Percentiles rank a stretch among this genome's conserved stretches.
phyloP scores from a whole-genome alignment of 805 yeast species.

The Candida railenensis region DNA sequence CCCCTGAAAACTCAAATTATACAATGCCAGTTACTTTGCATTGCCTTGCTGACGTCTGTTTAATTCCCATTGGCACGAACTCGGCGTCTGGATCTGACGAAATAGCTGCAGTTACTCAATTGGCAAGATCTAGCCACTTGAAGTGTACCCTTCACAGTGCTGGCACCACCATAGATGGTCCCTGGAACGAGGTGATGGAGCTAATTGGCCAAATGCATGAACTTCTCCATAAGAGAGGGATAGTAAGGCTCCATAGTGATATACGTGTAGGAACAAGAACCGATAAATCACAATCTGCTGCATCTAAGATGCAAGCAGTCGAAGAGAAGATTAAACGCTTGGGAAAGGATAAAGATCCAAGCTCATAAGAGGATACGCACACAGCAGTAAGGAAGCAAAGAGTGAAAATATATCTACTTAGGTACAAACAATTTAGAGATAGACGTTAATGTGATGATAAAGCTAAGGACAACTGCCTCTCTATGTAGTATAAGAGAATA shows the following conservation, averaged over 20 bases:
- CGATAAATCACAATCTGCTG: slow-evolving; percentile 70
- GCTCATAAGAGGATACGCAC: too few relatives aligned
- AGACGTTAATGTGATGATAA: too few relatives aligned
- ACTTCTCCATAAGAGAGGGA: slow-evolving; percentile 66
- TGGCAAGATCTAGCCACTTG: slow-evolving; percentile 61
- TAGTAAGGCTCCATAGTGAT: slow-evolving; percentile 79
- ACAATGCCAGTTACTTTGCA: slow-evolving; percentile 41
- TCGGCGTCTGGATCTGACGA: slow-evolving; percentile 80
- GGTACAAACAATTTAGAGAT: too few relatives aligned
- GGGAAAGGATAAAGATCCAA: neutral
- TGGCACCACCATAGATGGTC: slow-evolving; percentile 89
- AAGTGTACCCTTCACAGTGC: slow-evolving; percentile 81
- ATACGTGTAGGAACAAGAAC: slow-evolving; percentile 84
- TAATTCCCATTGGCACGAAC: slow-evolving; percentile 83
- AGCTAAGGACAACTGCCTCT: too few relatives aligned
- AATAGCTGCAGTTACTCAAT: slow-evolving; percentile 65
- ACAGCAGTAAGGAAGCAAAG: too few relatives aligned
- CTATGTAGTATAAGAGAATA: too few relatives aligned
- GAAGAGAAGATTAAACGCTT: slow-evolving; percentile 37
- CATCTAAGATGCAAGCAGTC: slow-evolving; percentile 69
- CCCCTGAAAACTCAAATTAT: neutral
- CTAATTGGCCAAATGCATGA: slow-evolving; percentile 79
- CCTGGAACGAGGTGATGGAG: slow-evolving; percentile 83
- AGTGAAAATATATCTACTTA: too few relatives aligned
- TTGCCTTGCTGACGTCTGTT: slow-evolving; percentile 83